Percentiles rank a stretch among this genome's conserved stretches.
These are phyloP conservation scores for Misopates orontium DNA, from an alignment of 257 asterid species.

Conservation along the genomic window DNA sequence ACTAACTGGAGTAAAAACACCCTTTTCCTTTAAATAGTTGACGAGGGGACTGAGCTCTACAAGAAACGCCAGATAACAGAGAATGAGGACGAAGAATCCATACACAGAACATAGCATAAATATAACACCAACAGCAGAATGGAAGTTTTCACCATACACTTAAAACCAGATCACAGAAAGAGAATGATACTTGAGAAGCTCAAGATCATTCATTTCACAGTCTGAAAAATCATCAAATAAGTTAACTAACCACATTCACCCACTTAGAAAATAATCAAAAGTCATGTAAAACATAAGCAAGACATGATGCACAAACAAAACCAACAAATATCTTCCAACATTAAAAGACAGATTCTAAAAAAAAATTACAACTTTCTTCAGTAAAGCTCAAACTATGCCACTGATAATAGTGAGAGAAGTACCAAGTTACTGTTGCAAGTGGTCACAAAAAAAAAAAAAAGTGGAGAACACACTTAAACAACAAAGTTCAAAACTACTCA, in stretches of 20 bases:
- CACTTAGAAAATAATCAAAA: slow-evolving; percentile 8
- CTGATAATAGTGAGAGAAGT: slow-evolving; percentile 18
- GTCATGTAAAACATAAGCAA: neutral
- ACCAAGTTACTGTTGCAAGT: slow-evolving; percentile 33
- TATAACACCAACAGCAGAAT: neutral
- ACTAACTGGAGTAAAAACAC: slow-evolving; percentile 2
- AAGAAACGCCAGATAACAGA: slow-evolving; percentile 20
- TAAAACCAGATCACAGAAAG: slow-evolving; percentile 14
- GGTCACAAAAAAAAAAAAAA: slow-evolving; percentile 29
- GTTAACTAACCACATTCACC: slow-evolving; percentile 12
- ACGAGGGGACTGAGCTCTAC: slow-evolving; percentile 25
- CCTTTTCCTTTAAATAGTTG: slow-evolving; percentile 14
- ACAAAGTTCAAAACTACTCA: slow-evolving; percentile 21
- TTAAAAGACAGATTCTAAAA: slow-evolving; percentile 20
- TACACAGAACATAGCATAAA: slow-evolving; percentile 4
- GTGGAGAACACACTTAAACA: slow-evolving; percentile 25
- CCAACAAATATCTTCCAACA: slow-evolving; percentile 30
- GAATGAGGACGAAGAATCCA: slow-evolving; percentile 26
- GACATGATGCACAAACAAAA: slow-evolving; percentile 9
- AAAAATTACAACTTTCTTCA: slow-evolving; percentile 19
- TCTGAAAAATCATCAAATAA: neutral
- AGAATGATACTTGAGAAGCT: slow-evolving; percentile 7
- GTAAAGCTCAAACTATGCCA: slow-evolving; percentile 19
- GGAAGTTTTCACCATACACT: slow-evolving; percentile 4
- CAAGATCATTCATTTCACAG: slow-evolving; percentile 11